phyloP scores from a whole-genome alignment of 495 filamentous ascomycete genomes.

The Neurospora pannonica region DNA sequence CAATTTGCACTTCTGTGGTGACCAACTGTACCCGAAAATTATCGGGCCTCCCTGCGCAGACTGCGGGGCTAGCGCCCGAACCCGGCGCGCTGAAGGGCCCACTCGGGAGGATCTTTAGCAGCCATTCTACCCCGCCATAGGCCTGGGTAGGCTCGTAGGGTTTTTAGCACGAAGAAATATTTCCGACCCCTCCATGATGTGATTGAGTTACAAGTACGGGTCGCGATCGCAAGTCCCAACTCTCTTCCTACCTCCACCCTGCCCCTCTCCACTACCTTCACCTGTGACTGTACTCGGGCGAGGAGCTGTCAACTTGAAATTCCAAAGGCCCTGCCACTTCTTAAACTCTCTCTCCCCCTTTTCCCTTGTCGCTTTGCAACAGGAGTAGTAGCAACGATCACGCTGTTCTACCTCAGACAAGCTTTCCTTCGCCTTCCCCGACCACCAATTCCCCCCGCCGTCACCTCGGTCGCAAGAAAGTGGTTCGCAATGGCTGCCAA shows the following conservation, averaged over 20 bases:
- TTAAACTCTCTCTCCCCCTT: neutral
- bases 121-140: slow-evolving; percentile 7
- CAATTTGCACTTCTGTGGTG: neutral
- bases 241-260: neutral
- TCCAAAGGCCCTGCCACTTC: neutral
- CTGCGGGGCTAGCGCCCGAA: slow-evolving; percentile 10
- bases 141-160: slow-evolving; percentile 3
- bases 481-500: slow-evolving; percentile 24
- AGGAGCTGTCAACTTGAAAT: neutral
- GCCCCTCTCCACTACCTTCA: neutral
- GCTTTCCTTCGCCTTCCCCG: neutral
- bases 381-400: neutral
- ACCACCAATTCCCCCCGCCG: slow-evolving; percentile 2
- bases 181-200: slow-evolving; percentile 6
- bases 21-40: neutral
- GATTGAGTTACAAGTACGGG: neutral
- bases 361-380: neutral
- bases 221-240: neutral
- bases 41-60: neutral
- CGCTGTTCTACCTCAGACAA: neutral
- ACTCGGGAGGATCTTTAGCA: neutral
- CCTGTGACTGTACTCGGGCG: neutral
- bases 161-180: neutral
- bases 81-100: slow-evolving; percentile 5
- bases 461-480: slow-evolving; percentile 2